Percentiles rank a stretch among this genome's conserved stretches.
Evolutionary conservation across 305 asterid genomes (phyloP).

Genomic region (Fraxinus xanthoxyloides): DNA sequence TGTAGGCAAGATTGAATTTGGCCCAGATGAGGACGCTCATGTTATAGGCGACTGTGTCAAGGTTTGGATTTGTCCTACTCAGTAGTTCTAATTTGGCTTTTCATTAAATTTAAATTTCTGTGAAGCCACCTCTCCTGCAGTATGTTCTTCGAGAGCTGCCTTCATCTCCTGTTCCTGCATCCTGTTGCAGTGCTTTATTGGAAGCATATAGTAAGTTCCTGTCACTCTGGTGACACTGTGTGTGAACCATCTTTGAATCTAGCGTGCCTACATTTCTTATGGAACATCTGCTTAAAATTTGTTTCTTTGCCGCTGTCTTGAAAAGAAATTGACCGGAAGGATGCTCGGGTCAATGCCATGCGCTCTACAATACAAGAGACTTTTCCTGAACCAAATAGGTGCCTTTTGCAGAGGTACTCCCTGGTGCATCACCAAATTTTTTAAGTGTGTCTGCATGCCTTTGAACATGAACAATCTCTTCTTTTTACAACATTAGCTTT

Average conservation of each 20-base stretch:
- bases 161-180: constrained; percentile 98
- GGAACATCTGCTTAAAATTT: constrained; percentile 2
- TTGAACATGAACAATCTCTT: neutral
- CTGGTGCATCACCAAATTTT: constrained; percentile 16
- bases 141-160: constrained; percentile 98
- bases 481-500: constrained; percentile 8
- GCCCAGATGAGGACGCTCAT: constrained; percentile 92
- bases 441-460: neutral
- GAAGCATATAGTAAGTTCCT: constrained; percentile 83
- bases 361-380: constrained; percentile 83
- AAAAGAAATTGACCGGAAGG: constrained; percentile 79
- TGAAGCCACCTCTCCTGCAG: constrained; percentile 46
- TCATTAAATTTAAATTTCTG: constrained; percentile 22
- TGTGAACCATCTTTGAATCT: constrained; percentile 20
- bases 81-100: constrained; percentile 19
- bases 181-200: constrained; percentile 92
- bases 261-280: constrained; percentile 15
- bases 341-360: constrained; percentile 80
- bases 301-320: constrained; percentile 29
- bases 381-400: constrained; percentile 97
- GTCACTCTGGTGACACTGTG: neutral
- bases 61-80: constrained; percentile 43
- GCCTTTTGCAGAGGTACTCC: constrained; percentile 84
- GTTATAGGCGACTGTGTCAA: constrained; percentile 96
- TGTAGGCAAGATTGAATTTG: constrained; percentile 83